Percentiles rank a stretch among this genome's conserved stretches.
Conservation (phyloP, 148 eudicot genomes). For the Nepenthes gracilis region DNA sequence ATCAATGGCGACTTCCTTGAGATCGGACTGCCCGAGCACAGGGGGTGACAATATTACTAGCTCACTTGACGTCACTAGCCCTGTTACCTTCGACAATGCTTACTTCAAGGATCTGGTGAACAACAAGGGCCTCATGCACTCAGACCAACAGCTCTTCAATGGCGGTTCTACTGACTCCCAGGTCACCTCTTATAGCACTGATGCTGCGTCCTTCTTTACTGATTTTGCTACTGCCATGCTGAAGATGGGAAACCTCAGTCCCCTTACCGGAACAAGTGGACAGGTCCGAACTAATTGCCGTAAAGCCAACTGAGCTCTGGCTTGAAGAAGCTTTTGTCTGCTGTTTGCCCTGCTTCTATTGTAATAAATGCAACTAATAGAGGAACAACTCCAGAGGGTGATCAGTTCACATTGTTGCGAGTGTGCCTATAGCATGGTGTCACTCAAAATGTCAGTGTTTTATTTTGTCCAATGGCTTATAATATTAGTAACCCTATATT, state of each 20-base stretch:
- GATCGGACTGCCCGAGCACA: constrained; percentile 30
- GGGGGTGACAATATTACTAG: constrained; percentile 31
- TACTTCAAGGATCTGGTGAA: constrained; percentile 31
- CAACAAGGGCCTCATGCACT: constrained; percentile 44
- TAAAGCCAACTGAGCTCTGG: too few relatives aligned
- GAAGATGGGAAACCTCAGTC: constrained; percentile 52
- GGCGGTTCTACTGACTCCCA: constrained; percentile 43
- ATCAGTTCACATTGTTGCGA: too few relatives aligned
- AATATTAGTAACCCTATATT: too few relatives aligned
- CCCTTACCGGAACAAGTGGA: constrained; percentile 48
- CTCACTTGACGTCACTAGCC: constrained; percentile 35
- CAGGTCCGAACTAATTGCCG: constrained; percentile 56
- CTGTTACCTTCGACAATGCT: constrained; percentile 40
- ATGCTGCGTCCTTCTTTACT: constrained; percentile 21
- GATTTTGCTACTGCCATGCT: constrained; percentile 56
- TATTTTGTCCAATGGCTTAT: too few relatives aligned
- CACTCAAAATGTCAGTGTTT: too few relatives aligned
- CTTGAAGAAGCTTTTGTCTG: too few relatives aligned
- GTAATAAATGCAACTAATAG: too few relatives aligned
- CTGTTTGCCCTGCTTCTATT: too few relatives aligned
- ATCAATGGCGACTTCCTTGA: constrained; percentile 23
- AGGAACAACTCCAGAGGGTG: too few relatives aligned
- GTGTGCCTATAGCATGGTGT: too few relatives aligned
- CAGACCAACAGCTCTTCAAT: constrained; percentile 48
- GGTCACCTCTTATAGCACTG: constrained; percentile 31